phyloP scores from a whole-genome alignment of 495 filamentous ascomycete genomes.

The Aspergillus olivimuriae region DNA sequence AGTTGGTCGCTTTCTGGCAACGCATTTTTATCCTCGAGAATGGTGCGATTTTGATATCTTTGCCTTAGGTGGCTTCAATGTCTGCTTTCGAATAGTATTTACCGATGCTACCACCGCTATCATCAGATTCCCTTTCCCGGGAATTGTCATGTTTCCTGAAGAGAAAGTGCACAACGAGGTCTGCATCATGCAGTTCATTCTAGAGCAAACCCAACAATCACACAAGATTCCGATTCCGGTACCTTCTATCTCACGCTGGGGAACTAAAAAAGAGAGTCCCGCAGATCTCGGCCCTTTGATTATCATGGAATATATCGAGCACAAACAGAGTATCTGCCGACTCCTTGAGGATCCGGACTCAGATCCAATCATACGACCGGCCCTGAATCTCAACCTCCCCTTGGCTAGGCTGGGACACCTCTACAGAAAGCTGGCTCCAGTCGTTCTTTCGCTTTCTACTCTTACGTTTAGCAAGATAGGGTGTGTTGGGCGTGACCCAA shows the following conservation, averaged over 20 bases:
- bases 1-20: no score
- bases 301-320: constrained; percentile 38
- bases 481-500: constrained; percentile 18
- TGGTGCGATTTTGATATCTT: constrained; percentile 4
- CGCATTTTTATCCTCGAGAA: no score
- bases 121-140: constrained; percentile 20
- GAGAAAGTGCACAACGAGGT: constrained; percentile 37
- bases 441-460: constrained; percentile 30
- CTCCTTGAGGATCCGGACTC: constrained; percentile 22
- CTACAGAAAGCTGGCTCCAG: constrained; percentile 27
- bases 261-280: constrained; percentile 16
- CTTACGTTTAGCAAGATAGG: constrained; percentile 28
- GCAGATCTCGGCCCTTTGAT: constrained; percentile 17
- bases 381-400: constrained; percentile 25
- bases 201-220: constrained; percentile 8
- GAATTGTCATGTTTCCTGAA: constrained; percentile 22
- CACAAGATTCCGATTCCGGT: constrained; percentile 19
- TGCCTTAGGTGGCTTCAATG: constrained; percentile 19
- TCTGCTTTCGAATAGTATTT: constrained; percentile 18
- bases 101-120: constrained; percentile 12
- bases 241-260: constrained; percentile 29
- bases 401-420: constrained; percentile 20
- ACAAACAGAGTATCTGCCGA: constrained; percentile 22
- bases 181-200: constrained; percentile 38
- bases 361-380: constrained; percentile 2